Evolutionary conservation across 257 asterid genomes (phyloP).

Genomic region (Solanum chilense): DNA sequence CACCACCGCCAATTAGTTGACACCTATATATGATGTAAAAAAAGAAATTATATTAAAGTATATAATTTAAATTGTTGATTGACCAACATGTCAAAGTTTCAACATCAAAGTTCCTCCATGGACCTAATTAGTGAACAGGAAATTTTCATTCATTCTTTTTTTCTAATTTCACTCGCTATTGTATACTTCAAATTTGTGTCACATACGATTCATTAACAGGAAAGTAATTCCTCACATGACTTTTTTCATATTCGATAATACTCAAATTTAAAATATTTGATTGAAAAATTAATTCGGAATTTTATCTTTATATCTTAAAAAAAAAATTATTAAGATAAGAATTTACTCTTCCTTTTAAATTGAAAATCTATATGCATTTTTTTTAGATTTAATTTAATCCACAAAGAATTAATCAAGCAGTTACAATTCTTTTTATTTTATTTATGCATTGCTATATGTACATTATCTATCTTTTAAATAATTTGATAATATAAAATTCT

Average conservation of each 20-base stretch:
- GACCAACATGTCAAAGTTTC: not conserved
- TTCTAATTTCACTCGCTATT: not conserved
- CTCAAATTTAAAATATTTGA: not conserved
- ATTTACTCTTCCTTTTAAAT: not conserved
- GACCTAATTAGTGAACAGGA: not conserved
- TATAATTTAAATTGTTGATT: not conserved
- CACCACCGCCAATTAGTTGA: not conserved
- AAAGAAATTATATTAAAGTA: not conserved
- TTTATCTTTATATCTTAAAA: not conserved
- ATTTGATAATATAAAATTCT: not conserved
- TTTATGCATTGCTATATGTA: not conserved
- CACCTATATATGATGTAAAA: not conserved
- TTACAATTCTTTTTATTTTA: not conserved
- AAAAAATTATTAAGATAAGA: not conserved
- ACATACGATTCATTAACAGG: accelerated
- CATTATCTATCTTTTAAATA: not conserved
- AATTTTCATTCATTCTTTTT: not conserved
- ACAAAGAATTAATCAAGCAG: not conserved
- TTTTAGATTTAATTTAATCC: too few relatives aligned
- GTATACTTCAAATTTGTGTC: not conserved
- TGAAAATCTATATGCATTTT: too few relatives aligned
- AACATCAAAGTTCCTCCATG: not conserved
- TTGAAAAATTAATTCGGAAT: not conserved
- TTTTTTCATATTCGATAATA: not conserved
- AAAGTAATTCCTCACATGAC: not conserved